Base-by-base conservation (phyloP, 2,329 filamentous ascomycete species). In the Fusarium tricinctum region DNA sequence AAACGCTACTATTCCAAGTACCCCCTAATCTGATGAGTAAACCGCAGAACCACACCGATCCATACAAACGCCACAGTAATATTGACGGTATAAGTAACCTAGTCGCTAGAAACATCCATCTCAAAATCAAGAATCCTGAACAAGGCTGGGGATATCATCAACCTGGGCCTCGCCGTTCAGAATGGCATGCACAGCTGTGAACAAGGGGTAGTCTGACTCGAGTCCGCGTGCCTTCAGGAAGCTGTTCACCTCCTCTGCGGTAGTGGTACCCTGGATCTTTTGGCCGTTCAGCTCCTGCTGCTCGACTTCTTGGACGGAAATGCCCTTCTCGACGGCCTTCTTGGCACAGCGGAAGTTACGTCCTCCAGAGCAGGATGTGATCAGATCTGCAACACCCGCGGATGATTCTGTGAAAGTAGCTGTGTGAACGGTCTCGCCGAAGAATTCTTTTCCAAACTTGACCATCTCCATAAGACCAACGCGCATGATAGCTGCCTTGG, bases 401-500 rank as follows among this genome's bases (percentile, higher is more conserved):
- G 92, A 97, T 78, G 97, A 93, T 77, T 97, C 94, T n/a, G 95
- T 98, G 78, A 99, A 98, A 0, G 96, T 99, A 58, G 87, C 88
- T 12, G 91, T 88, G 69, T 91, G 87, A 26, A 96, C 91, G 1
- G 92, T 92, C 74, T 94, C 87, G 19, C 89, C 88, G 78, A 98
- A 99, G 84, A 98, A 99, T 73, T 91, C 89, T 79, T 94, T 93
- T 69, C 95, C 95, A 73, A 99, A 99, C 77, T 92, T 91, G 75
- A 98, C 93, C 91, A 97, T 97, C 82, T 99, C 96, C 73, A 97
- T 86, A 45, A 99, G 88, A 9, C 96, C 96, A 20, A 98, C 91
- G 42, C 96, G 92, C 93, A 99, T 98, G 63, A 99, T 91, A 45
- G 96, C 96, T n/a, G 96, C 94, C 83, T 99, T 98, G 70, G 95